phyloP scores from a whole-genome alignment of 129 eudicot species.

The Flaveria bidentis region DNA sequence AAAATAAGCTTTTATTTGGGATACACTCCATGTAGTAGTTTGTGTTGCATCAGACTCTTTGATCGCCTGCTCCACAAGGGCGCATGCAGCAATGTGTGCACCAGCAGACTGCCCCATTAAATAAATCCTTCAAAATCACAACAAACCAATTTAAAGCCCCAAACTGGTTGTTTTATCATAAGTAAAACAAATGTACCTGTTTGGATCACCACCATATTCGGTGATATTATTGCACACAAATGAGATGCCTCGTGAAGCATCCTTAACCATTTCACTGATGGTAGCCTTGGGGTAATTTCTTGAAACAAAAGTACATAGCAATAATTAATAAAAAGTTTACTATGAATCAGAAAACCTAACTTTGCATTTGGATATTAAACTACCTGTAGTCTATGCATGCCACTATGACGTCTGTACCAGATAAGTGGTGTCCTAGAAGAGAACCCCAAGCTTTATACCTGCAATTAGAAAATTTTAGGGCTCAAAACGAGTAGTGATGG shows the following conservation, averaged over 20 bases:
- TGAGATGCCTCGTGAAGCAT: slow-evolving; percentile 96
- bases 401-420: slow-evolving; percentile 78
- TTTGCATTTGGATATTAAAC: neutral
- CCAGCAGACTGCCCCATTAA: slow-evolving; percentile 99
- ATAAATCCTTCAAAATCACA: slow-evolving; percentile 53
- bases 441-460: slow-evolving; percentile 99
- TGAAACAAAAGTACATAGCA: slow-evolving; percentile 1
- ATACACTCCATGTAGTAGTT: slow-evolving; percentile 78
- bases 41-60: slow-evolving; percentile 69
- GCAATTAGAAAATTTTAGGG: slow-evolving; percentile 25
- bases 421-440: slow-evolving; percentile 82
- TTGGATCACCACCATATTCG: slow-evolving; percentile 99
- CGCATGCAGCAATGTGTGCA: slow-evolving; percentile 96
- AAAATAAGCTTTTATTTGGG: slow-evolving; percentile 83
- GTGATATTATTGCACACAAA: slow-evolving; percentile 83
- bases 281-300: slow-evolving; percentile 93
- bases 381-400: slow-evolving; percentile 99
- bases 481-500: neutral
- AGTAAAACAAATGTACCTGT: slow-evolving; percentile 46
- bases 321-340: slow-evolving; percentile 6
- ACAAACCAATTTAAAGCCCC: slow-evolving; percentile 5
- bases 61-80: slow-evolving; percentile 85
- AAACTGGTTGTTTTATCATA: neutral
- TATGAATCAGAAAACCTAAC: neutral
- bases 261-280: slow-evolving; percentile 85